Base-by-base conservation (phyloP, 805 yeast species). In the Torulaspora maleeae region DNA sequence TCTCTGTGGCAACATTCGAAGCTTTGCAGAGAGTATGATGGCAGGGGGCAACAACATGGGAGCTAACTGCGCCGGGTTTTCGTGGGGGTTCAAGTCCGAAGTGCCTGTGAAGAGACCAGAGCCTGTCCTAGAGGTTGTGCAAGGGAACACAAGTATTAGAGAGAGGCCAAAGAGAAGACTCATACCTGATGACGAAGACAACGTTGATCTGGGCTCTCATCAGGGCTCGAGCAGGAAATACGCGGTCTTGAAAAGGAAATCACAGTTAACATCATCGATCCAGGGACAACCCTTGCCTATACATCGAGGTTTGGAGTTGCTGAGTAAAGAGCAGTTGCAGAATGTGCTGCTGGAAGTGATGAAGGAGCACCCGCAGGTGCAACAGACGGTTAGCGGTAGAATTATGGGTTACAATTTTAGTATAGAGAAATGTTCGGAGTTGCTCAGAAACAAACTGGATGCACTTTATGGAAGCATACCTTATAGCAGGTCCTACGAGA, bases 241-340 rank as follows among this genome's bases (percentile, higher is more conserved):
- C 20, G 40, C 20, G 13, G 43, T 51, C 8, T 33, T 48, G 12
- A 59, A 59, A 42, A 54, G 51, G 36, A 59, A 52, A 32, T 41
- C 56, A 8, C 38, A 51, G 13, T 24, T 48, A 2, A 22, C 51
- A 8, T 36, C 56, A 2, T 38, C 43, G 9, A 59, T 63, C 20
- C 57, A 54, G 43, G 63, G 67, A 2, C 67, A 60, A 42, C 51
- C 61, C 1, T 43, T 66, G 33, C 68, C 68, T 6, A 43, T 66
- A 4, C 49, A 56, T 13, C 51, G 70, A 38, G 59, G 64, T n/a
- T 35, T 66, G 13, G 68, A 66, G 41, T 45, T 66, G 29, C 52
- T 66, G 64, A 57, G 51, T 35, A 60, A 61, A 35, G 57, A 58
- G 12, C 61, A 59, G 43, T 30, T 66, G 38, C 58, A 52, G 16